Conservation (phyloP, 305 asterid genomes). For the Ajuga reptans region DNA sequence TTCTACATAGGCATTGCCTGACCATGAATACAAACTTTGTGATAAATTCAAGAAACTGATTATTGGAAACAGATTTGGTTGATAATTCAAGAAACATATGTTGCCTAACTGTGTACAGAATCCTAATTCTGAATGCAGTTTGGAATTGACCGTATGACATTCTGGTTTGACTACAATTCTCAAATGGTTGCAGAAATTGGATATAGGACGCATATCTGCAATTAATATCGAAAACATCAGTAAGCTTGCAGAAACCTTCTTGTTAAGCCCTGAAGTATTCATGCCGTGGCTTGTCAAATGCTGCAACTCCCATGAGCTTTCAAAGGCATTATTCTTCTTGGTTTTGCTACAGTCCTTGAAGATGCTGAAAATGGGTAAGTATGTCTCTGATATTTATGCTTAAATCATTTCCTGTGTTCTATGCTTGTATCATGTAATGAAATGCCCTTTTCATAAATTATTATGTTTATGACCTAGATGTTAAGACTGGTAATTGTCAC, state of each 20-base stretch:
- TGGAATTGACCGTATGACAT: background rate
- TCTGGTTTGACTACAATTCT: slow-evolving; percentile 7
- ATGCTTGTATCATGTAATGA: background rate
- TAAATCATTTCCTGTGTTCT: background rate
- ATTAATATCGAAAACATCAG: slow-evolving; percentile 54
- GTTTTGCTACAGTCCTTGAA: slow-evolving; percentile 54
- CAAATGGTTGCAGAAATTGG: slow-evolving; percentile 50
- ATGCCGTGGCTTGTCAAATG: slow-evolving; percentile 69
- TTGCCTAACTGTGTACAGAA: background rate
- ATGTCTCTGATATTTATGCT: slow-evolving; percentile 8
- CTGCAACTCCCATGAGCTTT: slow-evolving; percentile 49
- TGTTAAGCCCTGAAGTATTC: slow-evolving; percentile 37
- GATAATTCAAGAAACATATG: background rate
- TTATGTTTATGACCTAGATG: background rate
- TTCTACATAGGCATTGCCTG: too few species aligned
- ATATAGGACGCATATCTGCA: slow-evolving; percentile 32
- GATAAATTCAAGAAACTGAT: too few species aligned
- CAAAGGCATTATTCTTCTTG: slow-evolving; percentile 62
- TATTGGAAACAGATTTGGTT: background rate
- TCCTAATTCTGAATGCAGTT: background rate
- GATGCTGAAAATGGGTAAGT: slow-evolving; percentile 53
- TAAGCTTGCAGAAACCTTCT: slow-evolving; percentile 48
- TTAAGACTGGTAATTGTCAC: background rate
- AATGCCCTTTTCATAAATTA: background rate
- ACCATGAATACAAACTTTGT: too few species aligned